Conservation (phyloP, 148 eudicot species). For the Agrostemma githago region DNA sequence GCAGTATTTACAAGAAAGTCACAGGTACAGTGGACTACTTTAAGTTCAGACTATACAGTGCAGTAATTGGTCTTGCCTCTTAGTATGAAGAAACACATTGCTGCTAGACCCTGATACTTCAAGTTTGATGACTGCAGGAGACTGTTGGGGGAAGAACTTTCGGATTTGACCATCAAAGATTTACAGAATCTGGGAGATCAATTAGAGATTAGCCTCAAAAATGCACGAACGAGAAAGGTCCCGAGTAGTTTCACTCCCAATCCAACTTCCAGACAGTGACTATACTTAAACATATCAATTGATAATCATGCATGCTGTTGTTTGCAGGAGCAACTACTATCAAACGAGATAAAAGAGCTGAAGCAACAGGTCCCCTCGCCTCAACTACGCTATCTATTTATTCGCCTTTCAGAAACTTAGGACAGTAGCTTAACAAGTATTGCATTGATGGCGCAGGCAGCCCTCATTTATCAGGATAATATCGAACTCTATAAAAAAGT, state of each 20-base stretch:
- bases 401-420: not conserved
- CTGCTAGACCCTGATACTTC: conserved; percentile 2
- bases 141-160: conserved; percentile 73
- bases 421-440: conserved; percentile 15
- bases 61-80: not conserved
- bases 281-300: conserved; percentile 1
- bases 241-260: not conserved
- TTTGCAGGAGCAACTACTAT: conserved; percentile 62
- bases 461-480: conserved; percentile 58
- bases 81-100: not conserved
- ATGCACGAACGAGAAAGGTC: conserved; percentile 60
- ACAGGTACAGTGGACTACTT: conserved; percentile 39
- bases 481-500: conserved; percentile 56
- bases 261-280: not conserved
- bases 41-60: not conserved
- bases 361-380: conserved; percentile 48
- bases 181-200: conserved; percentile 68
- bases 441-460: conserved; percentile 45
- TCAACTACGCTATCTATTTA: conserved; percentile 11
- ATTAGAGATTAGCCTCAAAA: conserved; percentile 60
- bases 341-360: conserved; percentile 56
- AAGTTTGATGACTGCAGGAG: conserved; percentile 45
- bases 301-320: conserved; percentile 18
- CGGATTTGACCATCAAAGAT: conserved; percentile 63
- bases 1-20: conserved; percentile 57